A percentile compares a stretch with the other conserved stretches of the same genome.
Evolutionary conservation across 139 green algal species (phyloP).

Genomic region (Deuterostichococcus epilithicus): DNA sequence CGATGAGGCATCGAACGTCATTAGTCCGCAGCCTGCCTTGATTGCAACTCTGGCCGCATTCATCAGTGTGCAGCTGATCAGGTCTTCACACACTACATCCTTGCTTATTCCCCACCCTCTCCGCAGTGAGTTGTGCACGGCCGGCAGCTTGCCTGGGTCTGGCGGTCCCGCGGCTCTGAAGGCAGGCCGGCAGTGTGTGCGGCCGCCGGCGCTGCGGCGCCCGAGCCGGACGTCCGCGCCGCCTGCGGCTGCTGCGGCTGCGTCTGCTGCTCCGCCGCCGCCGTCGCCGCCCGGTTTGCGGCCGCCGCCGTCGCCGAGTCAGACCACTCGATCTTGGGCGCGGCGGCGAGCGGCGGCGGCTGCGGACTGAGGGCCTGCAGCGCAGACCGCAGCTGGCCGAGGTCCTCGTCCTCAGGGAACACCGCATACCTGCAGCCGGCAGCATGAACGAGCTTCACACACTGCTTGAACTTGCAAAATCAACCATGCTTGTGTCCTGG

Average conservation of each 20-base stretch:
- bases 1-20: not conserved
- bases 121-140: not conserved
- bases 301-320: not conserved
- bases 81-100: not conserved
- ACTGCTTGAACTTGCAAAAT: not conserved
- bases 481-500: too few relatives aligned
- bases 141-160: too few relatives aligned
- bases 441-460: conserved; percentile 39
- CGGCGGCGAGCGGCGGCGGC: not conserved
- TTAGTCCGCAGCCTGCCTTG: not conserved
- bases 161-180: not conserved
- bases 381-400: conserved; percentile 39
- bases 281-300: not conserved
- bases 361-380: conserved; percentile 24
- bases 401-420: conserved; percentile 43
- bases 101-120: not conserved
- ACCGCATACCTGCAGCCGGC: conserved; percentile 49
- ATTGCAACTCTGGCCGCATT: not conserved
- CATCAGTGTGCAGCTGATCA: not conserved
- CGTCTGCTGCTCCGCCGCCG: not conserved
- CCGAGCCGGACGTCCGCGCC: not conserved
- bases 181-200: too few relatives aligned
- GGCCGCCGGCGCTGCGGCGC: conserved; percentile 5
- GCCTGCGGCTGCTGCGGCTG: not conserved
- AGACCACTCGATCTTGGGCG: not conserved